Evolutionary conservation across 345 rosid species (phyloP).

Genomic region (Sapria himalayana): DNA sequence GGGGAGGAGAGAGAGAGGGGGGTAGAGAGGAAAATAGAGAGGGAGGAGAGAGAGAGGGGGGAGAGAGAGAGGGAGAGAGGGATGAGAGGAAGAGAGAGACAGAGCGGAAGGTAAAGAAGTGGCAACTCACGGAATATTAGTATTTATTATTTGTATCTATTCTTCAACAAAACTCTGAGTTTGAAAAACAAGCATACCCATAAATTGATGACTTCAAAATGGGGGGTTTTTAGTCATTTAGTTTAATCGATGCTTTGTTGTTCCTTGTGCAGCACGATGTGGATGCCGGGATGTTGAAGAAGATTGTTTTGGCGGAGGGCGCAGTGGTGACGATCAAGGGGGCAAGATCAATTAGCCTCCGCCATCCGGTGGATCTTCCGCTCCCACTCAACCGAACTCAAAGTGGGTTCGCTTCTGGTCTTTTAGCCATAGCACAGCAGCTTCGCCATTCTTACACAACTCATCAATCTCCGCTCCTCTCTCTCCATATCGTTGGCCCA

Average conservation of each 20-base stretch:
- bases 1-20: too few species aligned
- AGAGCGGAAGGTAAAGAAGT: too few species aligned
- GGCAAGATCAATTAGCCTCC: conserved; percentile 86
- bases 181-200: too few species aligned
- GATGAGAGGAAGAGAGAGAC: too few species aligned
- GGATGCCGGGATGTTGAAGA: conserved; percentile 83
- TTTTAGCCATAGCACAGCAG: conserved; percentile 57
- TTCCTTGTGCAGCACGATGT: conserved; percentile 62
- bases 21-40: too few species aligned
- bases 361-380: conserved; percentile 62
- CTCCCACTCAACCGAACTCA: conserved; percentile 50
- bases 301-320: conserved; percentile 74
- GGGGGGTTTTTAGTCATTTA: too few species aligned
- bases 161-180: too few species aligned
- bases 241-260: background rate
- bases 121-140: too few species aligned
- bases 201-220: too few species aligned
- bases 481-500: conserved; percentile 84
- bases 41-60: too few species aligned
- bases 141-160: too few species aligned
- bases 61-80: too few species aligned
- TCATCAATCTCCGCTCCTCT: conserved; percentile 36
- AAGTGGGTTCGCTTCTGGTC: conserved; percentile 63
- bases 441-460: conserved; percentile 32
- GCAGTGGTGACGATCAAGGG: conserved; percentile 84